A percentile compares a stretch with the other conserved stretches of the same genome.
These are phyloP conservation scores for Somion occarium DNA, from an alignment of 1,284 basidiomycete species.

Conservation along the genomic window DNA sequence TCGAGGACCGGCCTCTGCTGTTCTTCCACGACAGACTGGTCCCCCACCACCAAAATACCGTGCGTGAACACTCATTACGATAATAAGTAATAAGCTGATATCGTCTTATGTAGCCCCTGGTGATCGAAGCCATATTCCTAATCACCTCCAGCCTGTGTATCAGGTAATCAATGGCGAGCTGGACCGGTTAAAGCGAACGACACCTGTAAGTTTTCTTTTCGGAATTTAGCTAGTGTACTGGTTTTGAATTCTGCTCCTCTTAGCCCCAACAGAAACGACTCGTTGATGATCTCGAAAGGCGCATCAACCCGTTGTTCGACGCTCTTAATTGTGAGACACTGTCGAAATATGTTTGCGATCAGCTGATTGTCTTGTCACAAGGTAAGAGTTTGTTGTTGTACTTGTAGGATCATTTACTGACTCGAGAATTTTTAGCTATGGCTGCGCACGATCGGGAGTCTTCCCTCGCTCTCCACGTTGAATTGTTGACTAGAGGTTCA, in stretches of 20 bases:
- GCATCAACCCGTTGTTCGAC: conserved; percentile 87
- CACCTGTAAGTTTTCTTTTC: conserved; percentile 51
- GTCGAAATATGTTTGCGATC: conserved; percentile 65
- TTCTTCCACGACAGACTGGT: conserved; percentile 32
- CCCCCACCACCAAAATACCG: conserved; percentile 80
- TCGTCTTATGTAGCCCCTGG: conserved; percentile 60
- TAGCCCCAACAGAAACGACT: conserved; percentile 82
- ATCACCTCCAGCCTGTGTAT: conserved; percentile 62
- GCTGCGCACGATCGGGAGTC: conserved; percentile 63
- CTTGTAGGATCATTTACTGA: conserved; percentile 7
- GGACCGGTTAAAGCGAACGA: conserved; percentile 61
- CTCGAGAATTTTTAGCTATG: conserved; percentile 51
- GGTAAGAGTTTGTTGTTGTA: conserved; percentile 44
- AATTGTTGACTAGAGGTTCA: conserved; percentile 71
- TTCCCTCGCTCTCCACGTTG: conserved; percentile 75
- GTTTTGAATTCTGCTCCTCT: conserved; percentile 10
- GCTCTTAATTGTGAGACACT: conserved; percentile 89
- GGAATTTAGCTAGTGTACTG: conserved; percentile 6
- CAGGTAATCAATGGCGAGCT: conserved; percentile 62
- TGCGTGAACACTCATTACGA: conserved; percentile 31
- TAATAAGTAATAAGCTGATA: too few species aligned
- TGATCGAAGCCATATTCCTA: conserved; percentile 88
- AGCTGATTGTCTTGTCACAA: conserved; percentile 61
- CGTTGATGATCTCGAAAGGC: conserved; percentile 84
- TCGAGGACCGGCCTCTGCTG: conserved; percentile 25